phyloP scores from a whole-genome alignment of 2,329 filamentous ascomycete species.

The Arachnomyces sp. region DNA sequence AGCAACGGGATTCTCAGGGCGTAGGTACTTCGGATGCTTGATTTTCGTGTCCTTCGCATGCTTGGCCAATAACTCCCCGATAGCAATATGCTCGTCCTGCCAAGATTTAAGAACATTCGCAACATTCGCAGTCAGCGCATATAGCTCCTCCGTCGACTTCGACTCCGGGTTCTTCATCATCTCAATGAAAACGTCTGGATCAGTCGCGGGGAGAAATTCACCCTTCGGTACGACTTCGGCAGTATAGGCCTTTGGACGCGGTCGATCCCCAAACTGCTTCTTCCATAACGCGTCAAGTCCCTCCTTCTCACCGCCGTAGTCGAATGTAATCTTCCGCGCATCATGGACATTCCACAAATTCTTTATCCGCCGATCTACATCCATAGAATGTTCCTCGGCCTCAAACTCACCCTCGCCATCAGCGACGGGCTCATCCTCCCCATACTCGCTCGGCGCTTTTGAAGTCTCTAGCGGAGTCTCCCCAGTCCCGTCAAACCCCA shows the following conservation, averaged over 20 bases:
- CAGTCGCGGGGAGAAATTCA: constrained; percentile 30
- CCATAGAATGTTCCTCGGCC: not conserved
- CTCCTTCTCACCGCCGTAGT: constrained; percentile 25
- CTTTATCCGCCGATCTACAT: constrained; percentile 24
- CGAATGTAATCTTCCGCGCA: constrained; percentile 23
- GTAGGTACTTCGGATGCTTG: constrained; percentile 18
- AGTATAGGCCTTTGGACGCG: constrained; percentile 29
- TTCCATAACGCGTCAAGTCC: constrained; percentile 27
- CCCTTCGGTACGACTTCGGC: constrained; percentile 21
- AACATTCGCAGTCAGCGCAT: constrained; percentile 47
- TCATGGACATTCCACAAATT: constrained; percentile 32
- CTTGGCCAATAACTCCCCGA: constrained; percentile 43
- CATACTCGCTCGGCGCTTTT: no score
- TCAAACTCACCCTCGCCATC: no score
- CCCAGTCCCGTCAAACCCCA: no score
- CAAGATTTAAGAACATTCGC: constrained; percentile 45
- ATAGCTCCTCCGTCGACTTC: constrained; percentile 46
- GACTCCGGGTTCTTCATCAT: constrained; percentile 29
- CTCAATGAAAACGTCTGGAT: constrained; percentile 28
- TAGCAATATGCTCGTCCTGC: constrained; percentile 51
- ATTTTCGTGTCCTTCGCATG: constrained; percentile 44
- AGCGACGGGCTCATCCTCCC: no score
- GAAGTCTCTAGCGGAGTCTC: no score
- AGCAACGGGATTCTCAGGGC: constrained; percentile 31
- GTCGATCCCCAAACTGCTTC: constrained; percentile 22